Conservation (phyloP, 768 basidiomycete genomes). For the Clavaria fumosa region DNA sequence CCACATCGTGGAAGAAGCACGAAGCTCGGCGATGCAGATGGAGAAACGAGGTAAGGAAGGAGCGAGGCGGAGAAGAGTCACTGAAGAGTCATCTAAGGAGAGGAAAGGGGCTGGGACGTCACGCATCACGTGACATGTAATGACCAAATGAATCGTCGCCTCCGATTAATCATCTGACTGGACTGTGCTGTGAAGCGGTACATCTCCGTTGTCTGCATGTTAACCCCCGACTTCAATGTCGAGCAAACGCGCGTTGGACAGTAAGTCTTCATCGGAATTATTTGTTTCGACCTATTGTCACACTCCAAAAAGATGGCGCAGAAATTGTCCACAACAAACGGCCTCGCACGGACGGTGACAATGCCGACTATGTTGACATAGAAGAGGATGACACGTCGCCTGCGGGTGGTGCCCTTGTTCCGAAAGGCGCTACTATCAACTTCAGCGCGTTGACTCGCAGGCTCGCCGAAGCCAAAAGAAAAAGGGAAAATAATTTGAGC, state of each 20-base stretch:
- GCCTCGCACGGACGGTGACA: no score
- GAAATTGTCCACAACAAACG: no score
- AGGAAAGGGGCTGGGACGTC: no score
- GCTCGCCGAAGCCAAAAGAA: conserved; percentile 45
- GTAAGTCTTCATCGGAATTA: no score
- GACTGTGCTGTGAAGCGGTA: conserved; percentile 1
- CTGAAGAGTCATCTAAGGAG: no score
- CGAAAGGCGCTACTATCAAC: conserved; percentile 70
- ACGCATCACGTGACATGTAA: no score
- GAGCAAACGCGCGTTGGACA: conserved; percentile 26
- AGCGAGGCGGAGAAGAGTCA: neutral
- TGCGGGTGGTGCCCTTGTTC: conserved; percentile 40
- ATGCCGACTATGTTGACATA: conserved; percentile 36
- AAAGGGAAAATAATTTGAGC: conserved; percentile 25
- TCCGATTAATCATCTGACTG: neutral
- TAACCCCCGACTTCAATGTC: conserved; percentile 16
- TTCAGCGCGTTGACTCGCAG: conserved; percentile 73
- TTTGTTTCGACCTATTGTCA: no score
- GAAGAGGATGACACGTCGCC: conserved; percentile 45
- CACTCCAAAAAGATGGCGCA: no score
- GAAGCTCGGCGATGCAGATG: conserved; percentile 5
- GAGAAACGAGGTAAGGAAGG: neutral
- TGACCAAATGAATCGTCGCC: no score
- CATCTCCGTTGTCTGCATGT: neutral
- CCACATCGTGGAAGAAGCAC: conserved; percentile 38